A percentile compares a stretch with the other conserved stretches of the same genome.
phyloP scores from a whole-genome alignment of 2,329 filamentous ascomycete genomes.

The Colletotrichum caudatum region DNA sequence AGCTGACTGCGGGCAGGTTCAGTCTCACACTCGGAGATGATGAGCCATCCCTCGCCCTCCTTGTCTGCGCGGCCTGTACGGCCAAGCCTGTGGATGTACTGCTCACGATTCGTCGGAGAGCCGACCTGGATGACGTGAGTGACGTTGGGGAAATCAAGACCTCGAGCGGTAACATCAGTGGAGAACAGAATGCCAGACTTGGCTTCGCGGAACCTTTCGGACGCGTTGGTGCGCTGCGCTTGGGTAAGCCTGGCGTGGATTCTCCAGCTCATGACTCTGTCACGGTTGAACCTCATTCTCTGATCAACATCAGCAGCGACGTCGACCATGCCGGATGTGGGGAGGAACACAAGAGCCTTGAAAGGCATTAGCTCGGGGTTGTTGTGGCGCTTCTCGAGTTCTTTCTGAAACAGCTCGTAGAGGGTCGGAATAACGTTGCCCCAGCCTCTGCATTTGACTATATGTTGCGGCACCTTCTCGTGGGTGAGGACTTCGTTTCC shows the following conservation, averaged over 20 bases:
- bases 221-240: constrained; percentile 72
- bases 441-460: constrained; percentile 74
- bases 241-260: constrained; percentile 88
- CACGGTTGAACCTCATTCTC: constrained; percentile 50
- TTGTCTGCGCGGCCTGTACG: constrained; percentile 82
- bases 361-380: constrained; percentile 70
- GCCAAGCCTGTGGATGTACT: constrained; percentile 82
- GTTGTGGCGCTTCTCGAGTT: constrained; percentile 59
- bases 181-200: constrained; percentile 76
- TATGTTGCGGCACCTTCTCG: constrained; percentile 82
- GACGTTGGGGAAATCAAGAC: constrained; percentile 86
- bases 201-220: constrained; percentile 78
- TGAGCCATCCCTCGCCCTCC: constrained; percentile 76
- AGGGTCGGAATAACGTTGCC: constrained; percentile 83
- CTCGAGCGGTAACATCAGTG: constrained; percentile 83
- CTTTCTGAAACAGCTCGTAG: constrained; percentile 78
- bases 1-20: constrained; percentile 63
- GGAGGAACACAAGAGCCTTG: constrained; percentile 96
- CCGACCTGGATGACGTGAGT: constrained; percentile 84
- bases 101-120: constrained; percentile 72
- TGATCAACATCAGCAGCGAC: constrained; percentile 67
- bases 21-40: constrained; percentile 69
- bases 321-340: constrained; percentile 79
- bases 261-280: constrained; percentile 61
- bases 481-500: constrained; percentile 88